Evolutionary conservation across 345 rosid genomes (phyloP), one percentile per base, ranked within the genome.

Genomic region (Viola odorata): DNA sequence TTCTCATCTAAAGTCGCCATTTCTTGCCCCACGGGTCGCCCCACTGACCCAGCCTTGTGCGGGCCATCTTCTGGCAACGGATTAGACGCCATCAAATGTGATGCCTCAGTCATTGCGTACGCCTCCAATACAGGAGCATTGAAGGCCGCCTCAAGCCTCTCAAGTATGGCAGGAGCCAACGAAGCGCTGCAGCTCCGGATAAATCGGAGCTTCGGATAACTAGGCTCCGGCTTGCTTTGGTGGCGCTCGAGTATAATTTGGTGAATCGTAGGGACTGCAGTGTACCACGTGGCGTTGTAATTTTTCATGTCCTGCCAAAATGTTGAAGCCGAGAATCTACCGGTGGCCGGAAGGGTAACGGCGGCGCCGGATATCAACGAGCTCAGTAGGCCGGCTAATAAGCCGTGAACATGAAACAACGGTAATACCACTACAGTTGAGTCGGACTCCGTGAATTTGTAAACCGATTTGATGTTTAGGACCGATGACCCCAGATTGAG

Each of bases 171-270:
- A 42, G 96, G 97, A 13, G 97, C 96, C 57, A 91, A 69, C 4
- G 97, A 86, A 5, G 97, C 91, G 53, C 97, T 91, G 70, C 94
- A 91, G 75, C 96, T 91, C 72, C 97, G 68, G 7, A 91, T 86
- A 62, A 88, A 91, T 58, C 97, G 78, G 57, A 88, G 91, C 50
- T 75, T 78, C 12, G 91, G 96, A 64, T 88, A 88, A 15, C 37
- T 74, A 3, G 68, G 57, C 72, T 88, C 89, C 6, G 96, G 91
- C 5, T 74, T 77, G 68, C 61, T 70, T 0, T 70, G 37, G 62
- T 88, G 94, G 61, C 94, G 96, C 58, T 88, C 94, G 7, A 88
- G 77, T 52, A 91, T 77, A 72, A 91, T 91, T 78, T 91, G 97
- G 64, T 91, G 97, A 69, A 91, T 84, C 3, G 94, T 91, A 2